Conservation (phyloP, 2,329 filamentous ascomycete genomes). For the Cladosporium sp. region DNA sequence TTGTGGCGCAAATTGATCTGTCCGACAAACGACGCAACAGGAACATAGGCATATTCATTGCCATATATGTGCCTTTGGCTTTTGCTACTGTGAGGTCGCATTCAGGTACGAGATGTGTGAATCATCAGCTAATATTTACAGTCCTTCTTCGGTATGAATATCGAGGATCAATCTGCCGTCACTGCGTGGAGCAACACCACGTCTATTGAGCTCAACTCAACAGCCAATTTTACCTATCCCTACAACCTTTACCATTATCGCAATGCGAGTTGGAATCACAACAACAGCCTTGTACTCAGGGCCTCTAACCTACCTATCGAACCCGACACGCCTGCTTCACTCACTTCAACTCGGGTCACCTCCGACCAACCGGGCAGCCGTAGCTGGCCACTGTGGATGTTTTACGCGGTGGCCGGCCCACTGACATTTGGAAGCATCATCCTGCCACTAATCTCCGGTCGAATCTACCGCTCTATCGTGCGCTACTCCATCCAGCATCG, state of each 20-base stretch:
- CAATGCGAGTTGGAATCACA: too few species aligned
- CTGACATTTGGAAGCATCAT: slow-evolving; percentile 5
- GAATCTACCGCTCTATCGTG: too few species aligned
- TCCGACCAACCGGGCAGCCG: too few species aligned
- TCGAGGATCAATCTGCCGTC: not conserved
- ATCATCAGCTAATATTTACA: not conserved
- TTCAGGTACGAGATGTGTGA: not conserved
- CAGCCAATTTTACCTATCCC: not conserved
- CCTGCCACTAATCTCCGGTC: too few species aligned
- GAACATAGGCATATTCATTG: not conserved
- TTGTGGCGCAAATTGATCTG: not conserved
- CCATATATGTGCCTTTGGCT: slow-evolving; percentile 6
- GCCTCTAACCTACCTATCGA: too few species aligned
- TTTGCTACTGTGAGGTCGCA: not conserved
- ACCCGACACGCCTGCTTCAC: too few species aligned
- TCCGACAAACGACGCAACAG: slow-evolving; percentile 7
- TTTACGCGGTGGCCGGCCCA: not conserved
- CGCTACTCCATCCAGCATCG: too few species aligned
- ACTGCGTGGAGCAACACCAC: not conserved
- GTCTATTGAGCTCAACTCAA: not conserved
- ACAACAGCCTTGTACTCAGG: too few species aligned
- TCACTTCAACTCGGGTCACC: too few species aligned
- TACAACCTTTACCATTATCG: not conserved
- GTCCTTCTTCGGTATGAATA: slow-evolving; percentile 15
- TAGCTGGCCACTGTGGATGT: slow-evolving; percentile 1